These are phyloP conservation scores for Hydrangea macrophylla DNA, from an alignment of 148 eudicot species.

Conservation along the genomic window DNA sequence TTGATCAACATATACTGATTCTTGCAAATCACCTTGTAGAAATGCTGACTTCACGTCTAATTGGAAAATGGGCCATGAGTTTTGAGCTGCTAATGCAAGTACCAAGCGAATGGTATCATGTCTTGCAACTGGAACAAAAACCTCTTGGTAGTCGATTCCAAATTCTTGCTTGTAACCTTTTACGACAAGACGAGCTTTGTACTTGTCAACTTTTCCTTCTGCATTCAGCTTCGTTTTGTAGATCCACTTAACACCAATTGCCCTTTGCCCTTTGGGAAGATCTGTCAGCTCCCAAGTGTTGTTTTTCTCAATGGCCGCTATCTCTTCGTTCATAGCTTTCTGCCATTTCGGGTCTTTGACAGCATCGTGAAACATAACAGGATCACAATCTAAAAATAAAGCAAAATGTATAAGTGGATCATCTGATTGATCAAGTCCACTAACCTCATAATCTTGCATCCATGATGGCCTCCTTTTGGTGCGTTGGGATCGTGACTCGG, in stretches of 20 bases:
- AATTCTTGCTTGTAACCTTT: too few relatives aligned
- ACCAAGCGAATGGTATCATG: conserved; percentile 6
- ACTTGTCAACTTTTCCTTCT: too few relatives aligned
- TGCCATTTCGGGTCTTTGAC: conserved; percentile 18
- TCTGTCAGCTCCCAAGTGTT: too few relatives aligned
- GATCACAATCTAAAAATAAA: conserved; percentile 16
- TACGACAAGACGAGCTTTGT: too few relatives aligned
- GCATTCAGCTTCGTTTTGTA: too few relatives aligned
- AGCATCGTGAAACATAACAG: conserved; percentile 16
- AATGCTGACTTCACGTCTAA: neutral
- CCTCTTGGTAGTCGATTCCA: too few relatives aligned
- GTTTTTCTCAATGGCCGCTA: conserved; percentile 14
- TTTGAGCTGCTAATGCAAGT: conserved; percentile 3
- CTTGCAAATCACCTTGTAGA: neutral
- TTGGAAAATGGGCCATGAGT: too few relatives aligned
- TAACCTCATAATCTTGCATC: conserved; percentile 23
- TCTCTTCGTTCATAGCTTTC: conserved; percentile 22
- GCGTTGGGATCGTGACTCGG: neutral
- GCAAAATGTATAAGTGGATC: conserved; percentile 17
- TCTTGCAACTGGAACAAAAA: conserved; percentile 9
- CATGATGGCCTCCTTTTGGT: conserved; percentile 8
- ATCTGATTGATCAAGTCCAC: neutral
- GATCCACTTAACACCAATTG: too few relatives aligned
- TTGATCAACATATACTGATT: conserved; percentile 12
- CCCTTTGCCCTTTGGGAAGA: too few relatives aligned